Percentiles rank a stretch among this genome's conserved stretches.
These are phyloP conservation scores for Podospora comata DNA, from an alignment of 495 filamentous ascomycete genomes.

Conservation along the genomic window DNA sequence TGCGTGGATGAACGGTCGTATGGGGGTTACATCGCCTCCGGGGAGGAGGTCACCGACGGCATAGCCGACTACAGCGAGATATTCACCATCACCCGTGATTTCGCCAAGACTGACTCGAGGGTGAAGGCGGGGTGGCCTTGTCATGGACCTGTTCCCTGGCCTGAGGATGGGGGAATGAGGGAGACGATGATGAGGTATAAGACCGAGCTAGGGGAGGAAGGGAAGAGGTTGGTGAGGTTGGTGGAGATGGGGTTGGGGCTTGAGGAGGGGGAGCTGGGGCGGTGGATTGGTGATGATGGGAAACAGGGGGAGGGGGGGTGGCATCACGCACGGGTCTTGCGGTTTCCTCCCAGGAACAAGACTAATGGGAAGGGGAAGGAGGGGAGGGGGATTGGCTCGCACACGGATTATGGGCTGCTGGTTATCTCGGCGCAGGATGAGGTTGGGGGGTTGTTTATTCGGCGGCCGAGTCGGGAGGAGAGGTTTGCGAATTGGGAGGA, in stretches of 20 bases:
- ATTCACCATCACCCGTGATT: conserved; percentile 47
- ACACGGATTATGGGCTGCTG: conserved; percentile 47
- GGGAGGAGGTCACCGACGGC: conserved; percentile 47
- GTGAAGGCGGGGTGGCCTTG: conserved; percentile 44
- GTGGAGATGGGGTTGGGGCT: conserved; percentile 39
- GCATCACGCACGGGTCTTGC: conserved; percentile 46
- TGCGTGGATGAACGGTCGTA: conserved; percentile 47
- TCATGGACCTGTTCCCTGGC: conserved; percentile 48
- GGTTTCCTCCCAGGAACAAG: conserved; percentile 38
- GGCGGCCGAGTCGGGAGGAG: conserved; percentile 36
- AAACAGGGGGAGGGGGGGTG: conserved; percentile 27
- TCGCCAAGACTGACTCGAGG: conserved; percentile 33
- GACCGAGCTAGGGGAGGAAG: conserved; percentile 31
- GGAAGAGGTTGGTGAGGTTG: conserved; percentile 41
- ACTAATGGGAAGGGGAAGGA: conserved; percentile 46
- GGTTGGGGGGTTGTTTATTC: conserved; percentile 46
- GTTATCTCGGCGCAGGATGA: conserved; percentile 46
- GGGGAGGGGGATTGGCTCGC: conserved; percentile 46
- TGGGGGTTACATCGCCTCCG: conserved; percentile 47
- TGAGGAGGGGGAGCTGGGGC: conserved; percentile 26
- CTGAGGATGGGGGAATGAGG: conserved; percentile 35
- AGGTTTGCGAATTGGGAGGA: conserved; percentile 44
- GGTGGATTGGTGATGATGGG: conserved; percentile 34
- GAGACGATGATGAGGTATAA: conserved; percentile 33
- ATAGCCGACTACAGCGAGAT: conserved; percentile 49